These are phyloP conservation scores for Trypanosomatidae sp. DNA, from an alignment of 208 protist species.

Conservation along the genomic window DNA sequence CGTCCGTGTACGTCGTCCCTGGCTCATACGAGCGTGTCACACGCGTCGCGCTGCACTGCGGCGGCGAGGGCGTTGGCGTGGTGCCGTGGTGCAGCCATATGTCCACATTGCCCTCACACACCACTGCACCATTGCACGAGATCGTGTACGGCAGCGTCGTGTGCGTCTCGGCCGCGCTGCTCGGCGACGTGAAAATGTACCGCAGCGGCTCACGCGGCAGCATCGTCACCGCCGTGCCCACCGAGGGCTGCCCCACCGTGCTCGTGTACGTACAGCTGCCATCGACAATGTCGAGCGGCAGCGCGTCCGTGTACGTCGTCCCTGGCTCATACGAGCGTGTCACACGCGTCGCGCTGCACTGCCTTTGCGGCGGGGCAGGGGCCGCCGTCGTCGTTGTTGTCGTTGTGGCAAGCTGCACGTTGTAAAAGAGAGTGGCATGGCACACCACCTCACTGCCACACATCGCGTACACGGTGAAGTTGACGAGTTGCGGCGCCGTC, in stretches of 20 bases:
- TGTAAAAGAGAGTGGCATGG: too few relatives aligned
- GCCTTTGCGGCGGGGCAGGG: too few relatives aligned
- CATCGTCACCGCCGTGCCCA: slow-evolving; percentile 9
- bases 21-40: slow-evolving; percentile 8
- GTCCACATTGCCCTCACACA: too few relatives aligned
- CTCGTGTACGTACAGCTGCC: slow-evolving; percentile 12
- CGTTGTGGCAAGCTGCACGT: too few relatives aligned
- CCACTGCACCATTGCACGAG: slow-evolving; percentile 9
- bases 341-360: too few relatives aligned
- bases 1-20: slow-evolving; percentile 2
- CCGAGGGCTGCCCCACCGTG: slow-evolving; percentile 2
- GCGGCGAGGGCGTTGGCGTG: too few relatives aligned
- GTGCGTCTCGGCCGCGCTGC: slow-evolving; percentile 1
- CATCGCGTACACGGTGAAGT: too few relatives aligned
- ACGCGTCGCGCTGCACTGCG: too few relatives aligned
- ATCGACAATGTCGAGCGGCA: slow-evolving; percentile 16
- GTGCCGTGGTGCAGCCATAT: too few relatives aligned
- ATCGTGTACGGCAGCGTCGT: slow-evolving; percentile 15
- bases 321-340: slow-evolving; percentile 7
- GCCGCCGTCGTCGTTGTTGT: too few relatives aligned
- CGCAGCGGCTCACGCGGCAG: slow-evolving; percentile 1
- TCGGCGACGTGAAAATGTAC: slow-evolving; percentile 9
- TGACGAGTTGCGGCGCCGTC: too few relatives aligned
- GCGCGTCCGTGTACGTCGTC: slow-evolving; percentile 2
- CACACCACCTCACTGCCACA: too few relatives aligned